Evolutionary conservation across 495 filamentous ascomycete species (phyloP), one percentile per base, ranked within the genome.

Genomic region (Trichoderma virens): DNA sequence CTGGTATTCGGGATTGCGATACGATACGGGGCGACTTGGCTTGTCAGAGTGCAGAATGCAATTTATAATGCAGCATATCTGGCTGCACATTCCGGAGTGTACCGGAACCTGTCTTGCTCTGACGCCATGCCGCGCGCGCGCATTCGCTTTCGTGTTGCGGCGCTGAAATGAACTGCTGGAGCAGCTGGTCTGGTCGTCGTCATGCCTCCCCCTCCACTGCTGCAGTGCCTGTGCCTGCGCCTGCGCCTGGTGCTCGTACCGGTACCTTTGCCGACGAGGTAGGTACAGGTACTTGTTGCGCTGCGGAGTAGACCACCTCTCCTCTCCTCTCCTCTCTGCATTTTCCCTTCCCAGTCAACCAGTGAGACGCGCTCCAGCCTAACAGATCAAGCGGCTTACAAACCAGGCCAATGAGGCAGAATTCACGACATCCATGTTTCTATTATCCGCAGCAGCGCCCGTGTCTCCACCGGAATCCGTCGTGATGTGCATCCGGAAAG

Each of bases 361-460:
- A 51, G 45, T 20, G n/a, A 51, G 45, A n/a, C 45, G 45, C 45
- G 45, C 23, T 51, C n/a, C 20, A n/a, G 38, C 38, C 14, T 41
- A n/a, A 51, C 4, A 25, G 45, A 20, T 2, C 45, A n/a, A 25
- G 45, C 45, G n/a, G 45, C 45, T 51, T 51, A 51, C 45, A 51
- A 51, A 51, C 45, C 45, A 20, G 45, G 45, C 45, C 2, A 51
- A 51, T 8, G 45, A 51, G 45, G 45, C 45, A 20, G 45, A 25
- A 51, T 41, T 41, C 45, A 51, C 45, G n/a, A 51, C 3, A 5
- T 20, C n/a, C 18, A 20, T 20, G 23, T 20, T 25, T 16, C 45
- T 25, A 51, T 51, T n/a, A 25, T 51, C 45, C 45, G 45, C n/a
- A 51, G 45, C 45, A 51, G 45, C 45, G 45, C 45, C 45, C n/a